Base-by-base conservation (phyloP, 2,329 filamentous ascomycete genomes). In the Botrytis medusae region DNA sequence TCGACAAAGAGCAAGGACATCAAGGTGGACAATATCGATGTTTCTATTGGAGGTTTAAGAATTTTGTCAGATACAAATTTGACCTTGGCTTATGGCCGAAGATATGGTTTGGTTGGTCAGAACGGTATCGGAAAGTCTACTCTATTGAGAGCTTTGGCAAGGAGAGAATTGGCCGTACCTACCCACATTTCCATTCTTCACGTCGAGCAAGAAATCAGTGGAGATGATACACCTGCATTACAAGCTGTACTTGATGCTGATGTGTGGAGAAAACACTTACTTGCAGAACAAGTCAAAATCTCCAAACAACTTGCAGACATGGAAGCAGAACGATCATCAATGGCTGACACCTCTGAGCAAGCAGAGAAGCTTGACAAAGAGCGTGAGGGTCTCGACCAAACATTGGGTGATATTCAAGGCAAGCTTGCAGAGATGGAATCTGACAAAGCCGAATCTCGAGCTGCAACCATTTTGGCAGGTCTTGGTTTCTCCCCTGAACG, bases 61-160 rank as follows among this genome's bases (percentile, higher is more conserved):
- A 99, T 99, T 77, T 85, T 98, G 78, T 93, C 92, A 62, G 95
- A 99, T 82, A 97, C 95, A 65, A 93, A 90, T 71, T 85, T 99
- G 74, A 98, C 94, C 1, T 87, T 99, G 76, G 92, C 96, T 0
- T 98, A 97, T 82, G 94, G 95, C 71, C 91, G 95, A 81, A 91
- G 96, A 77, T 99, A 99, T 83, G 96, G 96, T 90, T 86, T 99
- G 77, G 96, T 99, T 78, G 96, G 96, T 87, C 93, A 98, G 87
- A 99, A 99, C 89, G 96, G 96, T 94, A 95, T 99, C 77, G 96
- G 93, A 87, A 95, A 96, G 88, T 94, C 94, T 81, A 99, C 96
- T n/a, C 86, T 99, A 76, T 88, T 99, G 75, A 89, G 96, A 78
- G 96, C 96, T 25, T 86, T 99, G 77, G 97, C 95, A 80, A 91